These are phyloP conservation scores for Ogataea polymorpha DNA, from an alignment of 805 yeast species.

Conservation along the genomic window DNA sequence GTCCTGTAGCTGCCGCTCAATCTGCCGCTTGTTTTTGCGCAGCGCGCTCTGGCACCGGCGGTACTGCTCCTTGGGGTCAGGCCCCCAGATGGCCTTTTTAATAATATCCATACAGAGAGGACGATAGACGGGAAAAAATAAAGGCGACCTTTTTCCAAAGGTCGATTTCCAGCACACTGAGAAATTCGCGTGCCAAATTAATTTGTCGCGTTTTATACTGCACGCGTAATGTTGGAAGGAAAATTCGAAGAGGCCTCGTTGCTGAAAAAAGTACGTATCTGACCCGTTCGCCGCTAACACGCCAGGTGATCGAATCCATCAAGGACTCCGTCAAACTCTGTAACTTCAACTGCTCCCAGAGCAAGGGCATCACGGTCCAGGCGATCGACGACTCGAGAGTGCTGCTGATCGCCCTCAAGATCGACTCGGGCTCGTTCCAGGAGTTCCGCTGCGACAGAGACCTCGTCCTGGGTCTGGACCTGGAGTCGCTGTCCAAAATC, in stretches of 20 bases:
- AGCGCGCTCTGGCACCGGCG: constrained; percentile 74
- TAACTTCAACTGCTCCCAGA: constrained; percentile 94
- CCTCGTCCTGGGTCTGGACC: constrained; percentile 86
- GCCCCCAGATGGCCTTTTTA: constrained; percentile 91
- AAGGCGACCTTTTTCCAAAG: neutral
- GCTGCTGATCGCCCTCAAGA: constrained; percentile 78
- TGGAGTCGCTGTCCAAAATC: constrained; percentile 82
- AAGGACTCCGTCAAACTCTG: constrained; percentile 93
- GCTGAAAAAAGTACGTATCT: constrained; percentile 63
- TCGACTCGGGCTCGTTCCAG: constrained; percentile 84
- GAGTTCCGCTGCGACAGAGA: constrained; percentile 95
- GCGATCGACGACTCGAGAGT: constrained; percentile 98
- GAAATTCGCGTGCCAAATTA: constrained; percentile 4
- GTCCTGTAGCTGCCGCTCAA: constrained; percentile 72
- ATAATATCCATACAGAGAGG: constrained; percentile 66
- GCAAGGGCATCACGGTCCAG: constrained; percentile 85
- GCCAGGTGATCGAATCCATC: constrained; percentile 79
- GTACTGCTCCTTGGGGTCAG: constrained; percentile 89
- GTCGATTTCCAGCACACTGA: constrained; percentile 1
- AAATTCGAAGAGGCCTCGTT: constrained; percentile 90
- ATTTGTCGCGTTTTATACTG: constrained; percentile 8
- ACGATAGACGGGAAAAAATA: neutral
- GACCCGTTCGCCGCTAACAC: neutral
- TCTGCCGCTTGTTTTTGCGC: constrained; percentile 79
- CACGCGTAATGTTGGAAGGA: constrained; percentile 81